These are phyloP conservation scores for Pigoraptor vietnamica DNA, from an alignment of 78 protist species.

Conservation along the genomic window DNA sequence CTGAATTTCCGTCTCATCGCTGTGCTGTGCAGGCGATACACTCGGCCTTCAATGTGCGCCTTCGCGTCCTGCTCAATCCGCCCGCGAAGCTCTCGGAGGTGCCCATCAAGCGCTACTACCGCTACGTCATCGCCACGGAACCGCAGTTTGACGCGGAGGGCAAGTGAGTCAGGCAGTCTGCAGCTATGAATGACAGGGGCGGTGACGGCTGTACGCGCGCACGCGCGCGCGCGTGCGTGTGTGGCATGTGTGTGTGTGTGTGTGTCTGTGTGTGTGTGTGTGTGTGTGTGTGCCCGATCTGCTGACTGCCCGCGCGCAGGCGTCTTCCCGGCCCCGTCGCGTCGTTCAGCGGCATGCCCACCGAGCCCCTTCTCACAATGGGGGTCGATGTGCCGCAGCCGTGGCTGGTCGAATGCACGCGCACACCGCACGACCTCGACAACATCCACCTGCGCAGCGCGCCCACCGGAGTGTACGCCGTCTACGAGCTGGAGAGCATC, in stretches of 20 bases:
- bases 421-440: slow-evolving; percentile 48
- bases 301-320: background rate
- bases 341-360: background rate
- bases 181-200: no score
- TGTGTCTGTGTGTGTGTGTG: no score
- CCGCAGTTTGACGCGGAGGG: no score
- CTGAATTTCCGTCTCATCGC: no score
- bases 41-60: background rate
- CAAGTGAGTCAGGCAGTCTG: no score
- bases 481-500: slow-evolving; percentile 24
- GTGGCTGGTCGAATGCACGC: slow-evolving; percentile 22
- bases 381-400: slow-evolving; percentile 30
- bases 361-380: background rate
- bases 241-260: no score
- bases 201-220: no score
- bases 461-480: background rate
- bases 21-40: background rate
- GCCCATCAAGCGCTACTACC: background rate
- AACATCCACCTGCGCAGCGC: slow-evolving; percentile 25
- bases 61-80: background rate
- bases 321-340: background rate
- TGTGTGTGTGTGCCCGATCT: no score
- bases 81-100: background rate
- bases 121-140: background rate
- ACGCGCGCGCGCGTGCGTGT: background rate